These are phyloP conservation scores for Candida fluviatilis DNA, from an alignment of 805 yeast genomes.

Conservation along the genomic window DNA sequence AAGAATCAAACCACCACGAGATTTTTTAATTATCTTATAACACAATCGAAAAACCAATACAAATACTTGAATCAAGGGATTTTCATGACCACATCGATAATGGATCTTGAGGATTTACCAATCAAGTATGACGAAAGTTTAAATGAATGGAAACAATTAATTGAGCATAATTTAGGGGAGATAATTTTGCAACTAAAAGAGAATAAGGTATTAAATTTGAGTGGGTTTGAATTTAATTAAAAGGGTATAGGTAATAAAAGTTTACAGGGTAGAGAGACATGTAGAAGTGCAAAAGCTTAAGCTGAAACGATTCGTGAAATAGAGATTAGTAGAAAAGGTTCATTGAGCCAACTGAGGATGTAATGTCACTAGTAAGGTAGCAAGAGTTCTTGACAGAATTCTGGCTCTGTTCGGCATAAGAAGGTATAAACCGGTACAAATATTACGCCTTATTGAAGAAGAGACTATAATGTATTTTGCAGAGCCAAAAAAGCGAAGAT, in stretches of 20 bases:
- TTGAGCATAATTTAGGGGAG: background rate
- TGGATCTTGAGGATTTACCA: constrained; percentile 1
- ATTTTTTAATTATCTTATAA: background rate
- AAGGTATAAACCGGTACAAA: too few relatives aligned
- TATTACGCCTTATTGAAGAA: too few relatives aligned
- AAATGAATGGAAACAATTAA: background rate
- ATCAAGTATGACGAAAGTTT: background rate
- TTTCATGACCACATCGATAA: background rate
- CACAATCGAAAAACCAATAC: constrained; percentile 1
- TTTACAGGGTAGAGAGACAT: too few relatives aligned
- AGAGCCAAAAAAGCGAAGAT: too few relatives aligned
- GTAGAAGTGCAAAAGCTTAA: too few relatives aligned
- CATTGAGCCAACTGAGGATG: too few relatives aligned
- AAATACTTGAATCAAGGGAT: background rate
- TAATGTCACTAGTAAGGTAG: too few relatives aligned
- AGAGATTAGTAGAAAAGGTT: too few relatives aligned
- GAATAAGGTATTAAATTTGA: background rate
- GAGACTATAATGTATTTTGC: too few relatives aligned
- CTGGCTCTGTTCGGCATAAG: too few relatives aligned
- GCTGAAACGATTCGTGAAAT: too few relatives aligned
- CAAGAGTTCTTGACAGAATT: too few relatives aligned
- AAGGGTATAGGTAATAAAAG: background rate
- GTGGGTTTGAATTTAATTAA: background rate
- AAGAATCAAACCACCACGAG: background rate
- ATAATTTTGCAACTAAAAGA: background rate